Evolutionary conservation across 2,329 filamentous ascomycete genomes (phyloP), one percentile per base, ranked within the genome.

Genomic region (Spiromastix sp.): DNA sequence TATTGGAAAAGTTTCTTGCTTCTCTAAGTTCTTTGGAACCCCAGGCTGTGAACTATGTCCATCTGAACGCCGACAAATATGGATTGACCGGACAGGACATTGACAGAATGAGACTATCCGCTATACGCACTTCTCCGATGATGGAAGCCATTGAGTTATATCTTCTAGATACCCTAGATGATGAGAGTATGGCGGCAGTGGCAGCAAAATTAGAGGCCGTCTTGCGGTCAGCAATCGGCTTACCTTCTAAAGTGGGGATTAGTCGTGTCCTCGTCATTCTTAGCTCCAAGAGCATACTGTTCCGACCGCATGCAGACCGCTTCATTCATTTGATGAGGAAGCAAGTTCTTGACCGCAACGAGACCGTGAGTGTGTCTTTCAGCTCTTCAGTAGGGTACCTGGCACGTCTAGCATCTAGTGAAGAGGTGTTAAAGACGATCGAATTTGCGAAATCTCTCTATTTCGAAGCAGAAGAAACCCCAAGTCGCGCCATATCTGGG

Each of bases 201-300:
- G 77, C 79, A 22, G 77, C 79, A 2, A 74, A 68, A 29, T 70
- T 98, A 0, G 81, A 91, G 54, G 71, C 72, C 19, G 79, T 82
- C 0, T 85, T 96, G 59, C 91, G 89, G 54, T 78, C 73, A 17
- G 84, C 87, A 1, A 78, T 98, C 24, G 89, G 87, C 2, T 78
- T 96, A 61, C 89, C 89, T 2, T 93, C 86, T 0, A 96, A 96
- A 63, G 81, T 96, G 31, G 91, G 86, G 24, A 93, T 86, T 50
- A 83, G 81, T 44, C 77, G 85, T 37, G 79, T 95, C 2, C 69
- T 98, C 20, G 81, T 84, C 5, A 87, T 85, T 1, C 70, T 98
- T 5, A 83, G 85, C 33, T 89, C 87, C 33, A 76, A 85, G 9
- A 76, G 74, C 22, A 71, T 79, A 24, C 67, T 87, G 19, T 84